phyloP scores from a whole-genome alignment of 73 alveolate genomes.

The Paraurostyla sp. region DNA sequence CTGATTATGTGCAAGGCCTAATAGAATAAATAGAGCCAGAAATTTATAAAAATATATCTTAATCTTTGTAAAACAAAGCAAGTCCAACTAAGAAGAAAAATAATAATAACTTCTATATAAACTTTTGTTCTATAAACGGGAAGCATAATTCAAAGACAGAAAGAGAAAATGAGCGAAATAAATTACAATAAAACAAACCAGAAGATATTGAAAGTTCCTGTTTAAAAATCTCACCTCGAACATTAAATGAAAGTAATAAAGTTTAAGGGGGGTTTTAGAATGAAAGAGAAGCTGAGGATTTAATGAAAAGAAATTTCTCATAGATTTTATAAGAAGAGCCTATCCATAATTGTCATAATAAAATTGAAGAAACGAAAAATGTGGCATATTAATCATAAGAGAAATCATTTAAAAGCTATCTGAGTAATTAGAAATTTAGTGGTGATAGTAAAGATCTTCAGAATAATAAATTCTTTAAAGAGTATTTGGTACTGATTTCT shows the following conservation, averaged over 20 bases:
- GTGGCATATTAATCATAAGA: not conserved
- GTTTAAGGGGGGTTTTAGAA: too few species aligned
- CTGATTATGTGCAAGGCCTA: conserved; percentile 1
- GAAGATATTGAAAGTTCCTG: conserved; percentile 39
- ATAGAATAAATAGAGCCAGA: conserved; percentile 13
- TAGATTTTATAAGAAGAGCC: conserved; percentile 31
- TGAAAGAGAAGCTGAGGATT: not conserved
- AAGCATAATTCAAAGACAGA: conserved; percentile 15
- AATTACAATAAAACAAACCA: too few species aligned
- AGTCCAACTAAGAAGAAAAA: not conserved
- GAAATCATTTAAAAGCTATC: conserved; percentile 4
- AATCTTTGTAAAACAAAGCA: not conserved
- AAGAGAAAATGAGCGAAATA: not conserved
- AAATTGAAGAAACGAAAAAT: not conserved
- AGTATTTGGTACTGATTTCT: not conserved
- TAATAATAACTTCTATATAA: conserved; percentile 6
- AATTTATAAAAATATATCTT: not conserved
- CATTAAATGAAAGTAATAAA: not conserved
- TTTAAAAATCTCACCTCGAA: not conserved
- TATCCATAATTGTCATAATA: conserved; percentile 12
- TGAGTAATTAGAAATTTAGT: conserved; percentile 8
- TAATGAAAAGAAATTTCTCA: conserved; percentile 24
- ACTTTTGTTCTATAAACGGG: not conserved
- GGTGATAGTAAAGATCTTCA: not conserved
- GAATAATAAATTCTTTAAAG: conserved; percentile 5